phyloP scores from a whole-genome alignment of 176 grass and related monocot species.

The Coix lacrymajobi region DNA sequence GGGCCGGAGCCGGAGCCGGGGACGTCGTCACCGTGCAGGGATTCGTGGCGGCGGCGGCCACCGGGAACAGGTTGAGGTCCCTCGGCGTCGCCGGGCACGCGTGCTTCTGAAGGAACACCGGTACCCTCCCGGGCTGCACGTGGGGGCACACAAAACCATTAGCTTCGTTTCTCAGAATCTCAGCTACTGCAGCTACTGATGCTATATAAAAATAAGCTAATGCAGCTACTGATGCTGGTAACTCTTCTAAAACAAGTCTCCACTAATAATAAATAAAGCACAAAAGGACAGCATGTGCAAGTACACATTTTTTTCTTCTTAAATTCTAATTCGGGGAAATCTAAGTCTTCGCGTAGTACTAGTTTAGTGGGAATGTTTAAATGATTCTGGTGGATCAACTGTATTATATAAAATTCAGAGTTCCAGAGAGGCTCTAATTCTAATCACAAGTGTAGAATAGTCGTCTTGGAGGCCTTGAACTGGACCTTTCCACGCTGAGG shows the following conservation, averaged over 20 bases:
- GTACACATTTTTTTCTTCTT: not conserved
- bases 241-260: not conserved
- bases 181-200: not conserved
- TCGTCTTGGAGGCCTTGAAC: not conserved
- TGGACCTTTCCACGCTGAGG: not conserved
- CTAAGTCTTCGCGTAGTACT: not conserved
- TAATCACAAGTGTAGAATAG: not conserved
- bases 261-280: not conserved
- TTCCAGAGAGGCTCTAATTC: not conserved
- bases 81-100: not conserved
- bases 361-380: not conserved
- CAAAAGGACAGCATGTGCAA: not conserved
- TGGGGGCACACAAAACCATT: not conserved
- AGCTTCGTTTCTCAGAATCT: not conserved
- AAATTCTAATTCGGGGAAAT: not conserved
- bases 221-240: not conserved
- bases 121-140: conserved; percentile 52
- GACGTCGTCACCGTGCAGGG: not conserved
- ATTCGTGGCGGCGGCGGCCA: not conserved
- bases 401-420: not conserved
- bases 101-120: conserved; percentile 43
- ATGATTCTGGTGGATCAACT: not conserved
- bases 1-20: not conserved
- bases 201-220: not conserved
- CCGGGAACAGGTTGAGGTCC: conserved; percentile 54